Evolutionary conservation across 139 green algal species (phyloP).

Genomic region (Dunaliella sp.): DNA sequence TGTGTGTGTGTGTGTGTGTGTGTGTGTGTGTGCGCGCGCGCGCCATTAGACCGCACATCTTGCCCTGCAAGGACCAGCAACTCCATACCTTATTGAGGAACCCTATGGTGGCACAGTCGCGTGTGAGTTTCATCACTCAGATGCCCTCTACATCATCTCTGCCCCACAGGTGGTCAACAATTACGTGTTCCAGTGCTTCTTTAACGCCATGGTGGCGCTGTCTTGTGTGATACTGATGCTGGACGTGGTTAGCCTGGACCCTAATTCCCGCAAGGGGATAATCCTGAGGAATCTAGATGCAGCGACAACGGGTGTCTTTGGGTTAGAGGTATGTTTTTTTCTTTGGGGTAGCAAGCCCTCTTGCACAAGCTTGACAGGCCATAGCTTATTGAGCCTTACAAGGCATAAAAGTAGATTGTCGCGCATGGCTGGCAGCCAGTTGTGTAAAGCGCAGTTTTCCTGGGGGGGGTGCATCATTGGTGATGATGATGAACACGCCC

Average conservation of each 20-base stretch:
- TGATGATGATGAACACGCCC: no score
- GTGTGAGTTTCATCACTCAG: background rate
- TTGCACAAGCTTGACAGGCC: no score
- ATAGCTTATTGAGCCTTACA: no score
- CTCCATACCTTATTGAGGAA: background rate
- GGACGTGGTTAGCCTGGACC: conserved; percentile 44
- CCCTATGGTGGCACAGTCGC: background rate
- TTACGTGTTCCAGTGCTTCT: conserved; percentile 55
- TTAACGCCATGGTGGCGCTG: conserved; percentile 32
- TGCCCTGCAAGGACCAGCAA: background rate
- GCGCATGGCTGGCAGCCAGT: no score
- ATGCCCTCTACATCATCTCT: no score
- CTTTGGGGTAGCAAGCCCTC: no score
- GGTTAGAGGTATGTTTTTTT: background rate
- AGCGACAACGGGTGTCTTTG: background rate
- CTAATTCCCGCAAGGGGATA: conserved; percentile 22
- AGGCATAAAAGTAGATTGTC: no score
- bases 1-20: background rate
- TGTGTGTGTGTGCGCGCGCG: background rate
- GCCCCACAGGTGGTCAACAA: conserved; percentile 51
- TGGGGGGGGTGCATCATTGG: no score
- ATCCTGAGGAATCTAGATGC: background rate
- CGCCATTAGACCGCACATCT: background rate
- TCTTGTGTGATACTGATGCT: conserved; percentile 35
- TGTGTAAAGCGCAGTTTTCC: no score